These are phyloP conservation scores for Yarrowia porcina DNA, from an alignment of 805 yeast species.

Conservation along the genomic window DNA sequence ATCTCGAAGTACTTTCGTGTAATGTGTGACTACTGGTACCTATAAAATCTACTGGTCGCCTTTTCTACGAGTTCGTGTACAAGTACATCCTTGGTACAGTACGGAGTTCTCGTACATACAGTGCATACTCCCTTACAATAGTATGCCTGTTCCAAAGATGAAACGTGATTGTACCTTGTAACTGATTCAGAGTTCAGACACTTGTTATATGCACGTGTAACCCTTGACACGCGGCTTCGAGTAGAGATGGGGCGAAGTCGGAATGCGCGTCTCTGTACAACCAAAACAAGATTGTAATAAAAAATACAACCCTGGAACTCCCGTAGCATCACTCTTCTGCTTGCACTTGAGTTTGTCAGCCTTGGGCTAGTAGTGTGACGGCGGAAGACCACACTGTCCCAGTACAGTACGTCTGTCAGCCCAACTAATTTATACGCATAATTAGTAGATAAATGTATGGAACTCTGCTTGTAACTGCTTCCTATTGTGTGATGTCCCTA, in stretches of 20 bases:
- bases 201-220: slow-evolving; percentile 2
- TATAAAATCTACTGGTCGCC: background rate
- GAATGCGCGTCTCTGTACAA: background rate
- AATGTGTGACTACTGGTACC: background rate
- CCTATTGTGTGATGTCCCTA: slow-evolving; percentile 5
- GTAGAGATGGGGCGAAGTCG: slow-evolving; percentile 8
- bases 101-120: too few species aligned
- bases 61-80: background rate
- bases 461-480: slow-evolving; percentile 2
- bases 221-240: slow-evolving; percentile 16
- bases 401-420: background rate
- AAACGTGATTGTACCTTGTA: background rate
- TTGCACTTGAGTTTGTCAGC: too few species aligned
- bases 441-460: background rate
- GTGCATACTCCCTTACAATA: too few species aligned
- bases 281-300: background rate
- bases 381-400: too few species aligned
- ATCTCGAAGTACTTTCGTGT: background rate
- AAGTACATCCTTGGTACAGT: too few species aligned
- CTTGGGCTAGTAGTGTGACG: too few species aligned
- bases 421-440: background rate
- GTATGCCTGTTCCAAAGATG: background rate
- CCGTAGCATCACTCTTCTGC: too few species aligned
- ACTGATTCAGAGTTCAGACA: background rate
- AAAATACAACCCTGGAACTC: background rate